phyloP scores from a whole-genome alignment of 768 basidiomycete species.

The Russula compacta region DNA sequence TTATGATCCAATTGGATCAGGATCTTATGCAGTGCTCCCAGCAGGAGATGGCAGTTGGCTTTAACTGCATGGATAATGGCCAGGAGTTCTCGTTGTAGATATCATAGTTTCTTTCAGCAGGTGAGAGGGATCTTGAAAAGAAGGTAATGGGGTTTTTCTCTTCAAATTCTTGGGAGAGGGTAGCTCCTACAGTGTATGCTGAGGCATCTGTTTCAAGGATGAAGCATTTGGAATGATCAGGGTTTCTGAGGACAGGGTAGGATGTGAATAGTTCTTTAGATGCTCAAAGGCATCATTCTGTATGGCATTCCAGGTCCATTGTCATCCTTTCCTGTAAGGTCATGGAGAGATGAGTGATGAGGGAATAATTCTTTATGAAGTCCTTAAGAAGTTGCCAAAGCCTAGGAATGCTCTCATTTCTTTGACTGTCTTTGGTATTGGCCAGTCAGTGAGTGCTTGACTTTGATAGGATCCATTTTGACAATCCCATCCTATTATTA shows the following conservation, averaged over 20 bases:
- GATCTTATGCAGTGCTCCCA: background rate
- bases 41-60: background rate
- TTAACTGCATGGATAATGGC: background rate
- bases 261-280: no score
- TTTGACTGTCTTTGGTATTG: background rate
- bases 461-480: background rate
- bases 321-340: no score
- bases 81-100: background rate
- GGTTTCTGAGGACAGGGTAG: background rate
- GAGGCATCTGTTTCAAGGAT: no score
- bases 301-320: no score
- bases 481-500: no score
- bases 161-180: no score
- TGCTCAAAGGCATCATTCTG: no score
- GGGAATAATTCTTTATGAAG: background rate
- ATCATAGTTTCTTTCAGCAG: background rate
- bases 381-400: background rate
- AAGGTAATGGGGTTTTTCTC: no score
- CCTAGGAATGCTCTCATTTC: background rate
- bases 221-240: no score
- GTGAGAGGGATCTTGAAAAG: no score
- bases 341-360: no score
- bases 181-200: no score
- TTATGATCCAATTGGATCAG: background rate
- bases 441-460: background rate